Conservation (phyloP, 2,329 filamentous ascomycete genomes). For the Polychaeton citri region DNA sequence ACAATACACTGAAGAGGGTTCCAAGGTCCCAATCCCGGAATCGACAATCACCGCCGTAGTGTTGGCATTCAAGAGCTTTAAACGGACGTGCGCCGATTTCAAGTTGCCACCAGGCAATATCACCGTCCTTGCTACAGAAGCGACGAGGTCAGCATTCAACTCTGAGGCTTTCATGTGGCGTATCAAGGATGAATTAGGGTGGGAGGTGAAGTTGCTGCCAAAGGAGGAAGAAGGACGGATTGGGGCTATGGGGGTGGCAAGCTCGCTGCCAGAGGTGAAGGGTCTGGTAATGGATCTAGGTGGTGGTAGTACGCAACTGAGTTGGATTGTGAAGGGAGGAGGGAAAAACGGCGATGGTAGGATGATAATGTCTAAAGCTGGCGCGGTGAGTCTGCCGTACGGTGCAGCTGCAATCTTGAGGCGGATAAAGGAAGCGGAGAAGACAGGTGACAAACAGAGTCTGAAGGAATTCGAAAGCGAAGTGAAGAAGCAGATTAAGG, state of each 20-base stretch:
- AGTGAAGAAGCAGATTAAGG: conserved; percentile 39
- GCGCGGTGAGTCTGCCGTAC: conserved; percentile 54
- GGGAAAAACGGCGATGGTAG: conserved; percentile 32
- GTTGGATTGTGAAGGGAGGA: conserved; percentile 39
- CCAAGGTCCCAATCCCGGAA: conserved; percentile 40
- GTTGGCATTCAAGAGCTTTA: conserved; percentile 55
- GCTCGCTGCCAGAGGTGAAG: conserved; percentile 54
- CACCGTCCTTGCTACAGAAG: conserved; percentile 74
- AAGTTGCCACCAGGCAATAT: conserved; percentile 53
- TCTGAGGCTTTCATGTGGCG: conserved; percentile 51
- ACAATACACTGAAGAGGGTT: conserved; percentile 30
- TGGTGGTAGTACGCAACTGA: conserved; percentile 59
- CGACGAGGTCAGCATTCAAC: conserved; percentile 70
- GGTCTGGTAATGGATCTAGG: conserved; percentile 81
- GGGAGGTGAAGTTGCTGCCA: conserved; percentile 57
- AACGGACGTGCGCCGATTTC: conserved; percentile 55
- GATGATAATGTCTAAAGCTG: conserved; percentile 38
- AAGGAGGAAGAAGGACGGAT: conserved; percentile 73
- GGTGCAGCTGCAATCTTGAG: conserved; percentile 54
- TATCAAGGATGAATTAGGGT: conserved; percentile 51
- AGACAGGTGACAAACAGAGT: conserved; percentile 25
- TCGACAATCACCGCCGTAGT: conserved; percentile 54
- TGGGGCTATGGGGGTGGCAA: conserved; percentile 72
- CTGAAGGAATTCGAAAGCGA: conserved; percentile 25
- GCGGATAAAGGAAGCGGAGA: conserved; percentile 34